A percentile compares a stretch with the other conserved stretches of the same genome.
These are phyloP conservation scores for Trapa bicornis DNA, from an alignment of 345 rosid genomes.

Conservation along the genomic window DNA sequence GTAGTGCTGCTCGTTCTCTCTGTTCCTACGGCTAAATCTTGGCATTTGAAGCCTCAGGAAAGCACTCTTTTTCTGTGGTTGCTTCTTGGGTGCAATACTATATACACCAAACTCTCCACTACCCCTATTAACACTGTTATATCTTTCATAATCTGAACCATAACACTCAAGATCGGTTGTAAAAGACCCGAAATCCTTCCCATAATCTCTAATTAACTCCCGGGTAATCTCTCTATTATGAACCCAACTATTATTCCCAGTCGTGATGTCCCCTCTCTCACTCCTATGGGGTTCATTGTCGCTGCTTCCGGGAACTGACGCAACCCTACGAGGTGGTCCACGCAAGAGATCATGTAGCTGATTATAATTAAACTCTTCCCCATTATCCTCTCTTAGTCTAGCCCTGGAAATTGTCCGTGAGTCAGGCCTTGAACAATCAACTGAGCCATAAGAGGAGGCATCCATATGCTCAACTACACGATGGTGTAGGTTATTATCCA, in stretches of 20 bases:
- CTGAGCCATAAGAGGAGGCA: slow-evolving; percentile 19
- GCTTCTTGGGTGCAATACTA: slow-evolving; percentile 43
- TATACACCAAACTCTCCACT: slow-evolving; percentile 42
- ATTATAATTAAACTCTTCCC: slow-evolving; percentile 18
- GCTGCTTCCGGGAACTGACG: slow-evolving; percentile 20
- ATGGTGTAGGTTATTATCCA: slow-evolving; percentile 14
- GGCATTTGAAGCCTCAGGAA: slow-evolving; percentile 63
- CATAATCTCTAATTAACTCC: slow-evolving; percentile 14
- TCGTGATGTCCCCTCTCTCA: slow-evolving; percentile 16
- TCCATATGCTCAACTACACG: slow-evolving; percentile 26
- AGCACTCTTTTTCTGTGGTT: slow-evolving; percentile 71
- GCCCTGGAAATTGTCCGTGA: slow-evolving; percentile 36
- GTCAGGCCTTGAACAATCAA: slow-evolving; percentile 29
- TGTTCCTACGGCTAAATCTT: slow-evolving; percentile 25
- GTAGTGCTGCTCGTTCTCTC: slow-evolving; percentile 39
- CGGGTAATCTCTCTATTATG: slow-evolving; percentile 17
- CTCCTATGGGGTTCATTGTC: slow-evolving; percentile 18
- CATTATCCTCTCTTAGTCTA: slow-evolving; percentile 37
- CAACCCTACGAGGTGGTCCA: slow-evolving; percentile 34
- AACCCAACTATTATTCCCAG: slow-evolving; percentile 29
- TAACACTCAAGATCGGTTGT: slow-evolving; percentile 26
- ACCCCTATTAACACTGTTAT: slow-evolving; percentile 30
- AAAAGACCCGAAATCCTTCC: slow-evolving; percentile 19
- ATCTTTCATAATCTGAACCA: slow-evolving; percentile 28
- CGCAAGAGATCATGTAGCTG: slow-evolving; percentile 28